Base-by-base conservation (phyloP, 2,329 filamentous ascomycete genomes). In the Alternaria solani region DNA sequence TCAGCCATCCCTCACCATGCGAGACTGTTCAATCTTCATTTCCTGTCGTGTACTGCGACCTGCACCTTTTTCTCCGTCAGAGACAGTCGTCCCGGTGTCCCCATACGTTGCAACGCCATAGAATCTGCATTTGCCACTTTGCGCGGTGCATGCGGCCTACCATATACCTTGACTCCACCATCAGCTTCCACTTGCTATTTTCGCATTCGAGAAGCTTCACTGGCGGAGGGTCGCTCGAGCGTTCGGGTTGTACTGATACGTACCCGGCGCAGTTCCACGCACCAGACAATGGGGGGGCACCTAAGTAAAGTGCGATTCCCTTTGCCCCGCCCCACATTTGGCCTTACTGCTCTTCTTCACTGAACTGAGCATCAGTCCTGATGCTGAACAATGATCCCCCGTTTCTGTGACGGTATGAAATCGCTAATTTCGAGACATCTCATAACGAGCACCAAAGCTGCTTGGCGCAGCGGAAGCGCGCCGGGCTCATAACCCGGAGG, bases 401-500 rank as follows among this genome's bases (percentile, higher is more conserved):
- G 18, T 4, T 14, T 12, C 5, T 4, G 32, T 36, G 32, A 36
- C 32, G 16, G 6, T 18, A 23, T 23, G 0, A 3, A 6, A 5
- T 41, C 3, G 9, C 11, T 20, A 20, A 16, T 34, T 25, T 14
- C 4, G 3, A 20, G 36, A 1, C n/a, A 20, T 9, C 14, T 54
- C 41, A 18, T 55, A 12, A 42, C 52, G 32, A 59, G 25, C 26
- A 43, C 16, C 23, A 39, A 70, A 75, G 73, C 72, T 75, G 67
- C 69, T 63, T 75, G 73, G 74, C 74, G 72, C 72, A 76, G 73
- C 67, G 73, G 73, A 74, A 75, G 73, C 73, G 74, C 73, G 74
- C 73, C 72, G 73, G 74, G 73, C 73, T 75, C 74, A 76, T 75
- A 75, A 75, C 73, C 73, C 72, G 72, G 72, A 76, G 73, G 72